These are phyloP conservation scores for Cystobasidium onofrii DNA, from an alignment of 768 basidiomycete genomes.

Conservation along the genomic window DNA sequence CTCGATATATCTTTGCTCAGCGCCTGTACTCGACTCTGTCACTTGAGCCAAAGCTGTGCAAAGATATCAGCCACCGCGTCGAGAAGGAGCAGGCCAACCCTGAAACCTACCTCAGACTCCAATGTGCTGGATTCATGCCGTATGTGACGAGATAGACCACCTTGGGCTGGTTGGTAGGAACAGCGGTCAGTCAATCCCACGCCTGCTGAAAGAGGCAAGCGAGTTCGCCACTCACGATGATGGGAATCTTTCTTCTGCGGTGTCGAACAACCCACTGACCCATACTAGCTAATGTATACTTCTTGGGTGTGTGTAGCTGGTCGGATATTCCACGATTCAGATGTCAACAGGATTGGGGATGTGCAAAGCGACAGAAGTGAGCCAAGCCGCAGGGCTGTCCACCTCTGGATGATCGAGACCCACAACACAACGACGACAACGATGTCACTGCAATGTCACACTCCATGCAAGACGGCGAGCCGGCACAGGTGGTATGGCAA, in stretches of 20 bases:
- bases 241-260: not conserved
- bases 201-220: no score
- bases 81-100: not conserved
- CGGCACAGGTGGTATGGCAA: no score
- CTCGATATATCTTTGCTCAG: not conserved
- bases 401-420: no score
- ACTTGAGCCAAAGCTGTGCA: not conserved
- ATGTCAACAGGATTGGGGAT: no score
- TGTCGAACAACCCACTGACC: conserved; percentile 7
- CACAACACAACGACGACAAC: no score
- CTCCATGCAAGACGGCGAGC: no score
- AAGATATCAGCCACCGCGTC: not conserved
- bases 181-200: no score
- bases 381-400: no score
- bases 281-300: not conserved
- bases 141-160: conserved; percentile 4
- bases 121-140: conserved; percentile 2
- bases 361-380: no score
- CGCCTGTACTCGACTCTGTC: conserved; percentile 6
- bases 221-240: conserved; percentile 3
- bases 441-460: not conserved
- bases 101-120: not conserved
- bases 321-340: no score
- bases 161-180: not conserved
- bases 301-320: no score